phyloP scores from a whole-genome alignment of 306 rosid species.

The Sophora flavescens region DNA sequence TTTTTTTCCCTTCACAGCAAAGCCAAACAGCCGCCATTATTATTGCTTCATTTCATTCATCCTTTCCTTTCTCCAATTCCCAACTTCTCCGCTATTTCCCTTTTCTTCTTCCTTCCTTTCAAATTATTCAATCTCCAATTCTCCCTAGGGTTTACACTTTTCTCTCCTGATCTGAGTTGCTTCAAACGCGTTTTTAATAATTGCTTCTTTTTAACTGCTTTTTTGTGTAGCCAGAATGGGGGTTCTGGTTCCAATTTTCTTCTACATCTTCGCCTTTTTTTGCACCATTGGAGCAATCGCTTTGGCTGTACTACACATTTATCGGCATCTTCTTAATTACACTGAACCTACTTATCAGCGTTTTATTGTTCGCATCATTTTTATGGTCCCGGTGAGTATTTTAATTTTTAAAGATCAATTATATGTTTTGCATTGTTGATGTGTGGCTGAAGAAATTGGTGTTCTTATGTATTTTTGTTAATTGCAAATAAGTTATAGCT shows the following conservation, averaged over 20 bases:
- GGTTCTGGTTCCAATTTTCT: constrained; percentile 67
- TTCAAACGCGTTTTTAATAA: background rate
- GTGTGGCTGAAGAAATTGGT: background rate
- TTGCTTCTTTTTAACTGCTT: no score
- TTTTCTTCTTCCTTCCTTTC: background rate
- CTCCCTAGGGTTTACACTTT: constrained; percentile 50
- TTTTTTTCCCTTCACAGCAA: constrained; percentile 24
- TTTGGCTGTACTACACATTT: constrained; percentile 80
- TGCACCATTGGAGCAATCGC: constrained; percentile 90
- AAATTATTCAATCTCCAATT: constrained; percentile 19
- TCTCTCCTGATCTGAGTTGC: constrained; percentile 21
- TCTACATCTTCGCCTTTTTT: constrained; percentile 69
- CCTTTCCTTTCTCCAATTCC: constrained; percentile 1
- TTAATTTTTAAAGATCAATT: no score
- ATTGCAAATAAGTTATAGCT: background rate
- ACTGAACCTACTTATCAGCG: constrained; percentile 98
- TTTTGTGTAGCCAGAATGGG: constrained; percentile 53
- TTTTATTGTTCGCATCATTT: constrained; percentile 87
- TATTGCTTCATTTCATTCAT: background rate
- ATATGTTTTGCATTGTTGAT: no score
- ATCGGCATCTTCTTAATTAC: constrained; percentile 87
- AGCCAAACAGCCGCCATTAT: constrained; percentile 46
- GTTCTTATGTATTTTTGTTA: background rate
- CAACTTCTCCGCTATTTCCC: background rate
- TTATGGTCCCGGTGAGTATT: constrained; percentile 80